Percentiles rank a stretch among this genome's conserved stretches.
Conservation (phyloP, 345 rosid species). For the Schrenkiella parvula region DNA sequence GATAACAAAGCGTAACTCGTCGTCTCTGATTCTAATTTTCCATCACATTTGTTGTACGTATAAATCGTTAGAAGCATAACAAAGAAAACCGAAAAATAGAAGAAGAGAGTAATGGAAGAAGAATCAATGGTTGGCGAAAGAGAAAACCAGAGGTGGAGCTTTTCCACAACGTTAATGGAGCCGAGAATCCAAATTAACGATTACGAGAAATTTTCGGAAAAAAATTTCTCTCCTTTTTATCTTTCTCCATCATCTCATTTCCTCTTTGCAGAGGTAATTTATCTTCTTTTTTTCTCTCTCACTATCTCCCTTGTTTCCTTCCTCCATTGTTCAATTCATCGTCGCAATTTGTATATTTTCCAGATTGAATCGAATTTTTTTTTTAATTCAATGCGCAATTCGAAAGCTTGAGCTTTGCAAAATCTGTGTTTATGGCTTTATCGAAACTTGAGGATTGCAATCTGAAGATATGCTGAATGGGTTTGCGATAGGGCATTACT, state of each 20-base stretch:
- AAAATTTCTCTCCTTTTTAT: conserved; percentile 19
- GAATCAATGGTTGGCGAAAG: conserved; percentile 18
- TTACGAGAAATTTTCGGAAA: conserved; percentile 25
- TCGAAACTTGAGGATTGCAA: too few relatives aligned
- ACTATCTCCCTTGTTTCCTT: not conserved
- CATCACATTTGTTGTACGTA: too few relatives aligned
- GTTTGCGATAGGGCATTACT: not conserved
- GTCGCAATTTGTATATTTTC: not conserved
- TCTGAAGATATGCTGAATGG: not conserved
- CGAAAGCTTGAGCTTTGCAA: too few relatives aligned
- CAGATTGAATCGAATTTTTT: not conserved
- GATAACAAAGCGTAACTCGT: not conserved
- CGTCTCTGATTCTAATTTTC: not conserved
- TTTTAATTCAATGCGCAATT: not conserved
- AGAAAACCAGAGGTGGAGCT: not conserved
- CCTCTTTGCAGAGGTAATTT: conserved; percentile 48
- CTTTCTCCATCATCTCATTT: conserved; percentile 21
- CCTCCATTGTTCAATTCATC: not conserved
- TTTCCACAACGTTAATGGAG: conserved; percentile 6
- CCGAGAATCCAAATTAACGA: conserved; percentile 18
- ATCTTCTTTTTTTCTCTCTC: not conserved
- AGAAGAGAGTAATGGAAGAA: conserved; percentile 2
- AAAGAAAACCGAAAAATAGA: not conserved
- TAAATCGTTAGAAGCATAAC: not conserved
- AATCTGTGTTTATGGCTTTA: not conserved